These are phyloP conservation scores for Euclidium syriacum DNA, from an alignment of 345 rosid genomes.

Conservation along the genomic window DNA sequence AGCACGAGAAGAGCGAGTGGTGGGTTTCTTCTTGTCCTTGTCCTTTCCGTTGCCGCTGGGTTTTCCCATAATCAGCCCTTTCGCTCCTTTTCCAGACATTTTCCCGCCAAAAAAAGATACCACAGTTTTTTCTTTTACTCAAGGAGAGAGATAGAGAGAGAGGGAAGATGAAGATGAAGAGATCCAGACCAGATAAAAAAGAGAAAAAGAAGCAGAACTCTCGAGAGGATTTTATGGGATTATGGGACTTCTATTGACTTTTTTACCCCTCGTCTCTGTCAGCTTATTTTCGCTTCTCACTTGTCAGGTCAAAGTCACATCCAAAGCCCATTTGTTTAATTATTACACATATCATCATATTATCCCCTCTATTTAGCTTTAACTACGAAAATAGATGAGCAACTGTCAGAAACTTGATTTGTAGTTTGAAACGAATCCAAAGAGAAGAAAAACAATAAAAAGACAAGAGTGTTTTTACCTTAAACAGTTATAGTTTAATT, in stretches of 20 bases:
- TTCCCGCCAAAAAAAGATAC: constrained; percentile 5
- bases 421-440: background rate
- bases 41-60: constrained; percentile 39
- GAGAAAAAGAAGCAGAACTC: background rate
- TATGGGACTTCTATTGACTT: background rate
- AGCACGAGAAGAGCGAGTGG: constrained; percentile 80
- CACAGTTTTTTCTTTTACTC: background rate
- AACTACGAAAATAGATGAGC: background rate
- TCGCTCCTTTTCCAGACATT: constrained; percentile 62
- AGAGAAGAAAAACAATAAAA: background rate
- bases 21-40: constrained; percentile 64
- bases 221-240: background rate
- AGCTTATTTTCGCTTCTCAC: background rate
- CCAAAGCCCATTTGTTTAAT: background rate
- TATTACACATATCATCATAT: background rate
- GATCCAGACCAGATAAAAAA: background rate
- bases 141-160: background rate
- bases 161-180: background rate
- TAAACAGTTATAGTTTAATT: background rate
- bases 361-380: background rate
- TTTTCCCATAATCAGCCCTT: constrained; percentile 51
- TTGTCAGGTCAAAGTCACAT: constrained; percentile 6
- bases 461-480: background rate
- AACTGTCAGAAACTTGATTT: background rate
- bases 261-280: constrained; percentile 3